Conservation (phyloP, 352 stramenopile species). For the Saprolegnia diclina region DNA sequence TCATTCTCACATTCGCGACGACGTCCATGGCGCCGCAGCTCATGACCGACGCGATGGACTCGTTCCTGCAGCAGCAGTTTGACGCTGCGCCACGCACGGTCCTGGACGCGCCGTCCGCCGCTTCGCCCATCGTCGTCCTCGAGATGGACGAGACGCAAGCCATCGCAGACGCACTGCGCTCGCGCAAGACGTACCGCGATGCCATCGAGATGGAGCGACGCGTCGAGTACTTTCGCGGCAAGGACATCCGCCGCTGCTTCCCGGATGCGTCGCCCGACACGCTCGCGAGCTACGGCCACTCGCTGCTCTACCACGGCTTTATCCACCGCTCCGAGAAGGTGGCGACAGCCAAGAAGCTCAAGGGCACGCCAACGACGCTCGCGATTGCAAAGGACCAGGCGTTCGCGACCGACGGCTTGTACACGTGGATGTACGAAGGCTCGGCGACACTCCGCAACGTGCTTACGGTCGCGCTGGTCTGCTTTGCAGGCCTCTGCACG, state of each 20-base stretch:
- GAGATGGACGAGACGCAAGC: slow-evolving; percentile 13
- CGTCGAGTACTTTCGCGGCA: slow-evolving; percentile 89
- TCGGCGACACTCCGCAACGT: slow-evolving; percentile 96
- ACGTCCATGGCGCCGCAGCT: neutral
- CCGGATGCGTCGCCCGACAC: slow-evolving; percentile 68
- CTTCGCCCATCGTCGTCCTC: neutral
- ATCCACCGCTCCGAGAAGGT: slow-evolving; percentile 86
- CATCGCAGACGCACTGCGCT: slow-evolving; percentile 72
- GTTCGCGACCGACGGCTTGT: slow-evolving; percentile 95
- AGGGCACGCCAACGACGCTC: slow-evolving; percentile 33
- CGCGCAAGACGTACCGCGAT: slow-evolving; percentile 72
- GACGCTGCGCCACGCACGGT: neutral
- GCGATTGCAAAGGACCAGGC: slow-evolving; percentile 75
- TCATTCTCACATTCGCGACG: neutral
- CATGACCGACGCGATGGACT: neutral
- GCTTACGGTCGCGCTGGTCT: slow-evolving; percentile 94
- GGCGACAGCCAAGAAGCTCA: slow-evolving; percentile 70
- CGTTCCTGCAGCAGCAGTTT: slow-evolving; percentile 8
- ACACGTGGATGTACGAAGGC: slow-evolving; percentile 99
- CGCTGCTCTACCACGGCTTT: slow-evolving; percentile 74
- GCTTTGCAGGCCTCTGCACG: slow-evolving; percentile 94
- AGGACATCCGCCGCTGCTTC: slow-evolving; percentile 81
- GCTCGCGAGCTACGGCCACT: slow-evolving; percentile 57
- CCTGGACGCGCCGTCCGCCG: neutral
- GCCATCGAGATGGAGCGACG: slow-evolving; percentile 87